Percentiles rank a stretch among this genome's conserved stretches.
phyloP scores from a whole-genome alignment of 2,329 filamentous ascomycete genomes.

The Stachybotrys chartarum region DNA sequence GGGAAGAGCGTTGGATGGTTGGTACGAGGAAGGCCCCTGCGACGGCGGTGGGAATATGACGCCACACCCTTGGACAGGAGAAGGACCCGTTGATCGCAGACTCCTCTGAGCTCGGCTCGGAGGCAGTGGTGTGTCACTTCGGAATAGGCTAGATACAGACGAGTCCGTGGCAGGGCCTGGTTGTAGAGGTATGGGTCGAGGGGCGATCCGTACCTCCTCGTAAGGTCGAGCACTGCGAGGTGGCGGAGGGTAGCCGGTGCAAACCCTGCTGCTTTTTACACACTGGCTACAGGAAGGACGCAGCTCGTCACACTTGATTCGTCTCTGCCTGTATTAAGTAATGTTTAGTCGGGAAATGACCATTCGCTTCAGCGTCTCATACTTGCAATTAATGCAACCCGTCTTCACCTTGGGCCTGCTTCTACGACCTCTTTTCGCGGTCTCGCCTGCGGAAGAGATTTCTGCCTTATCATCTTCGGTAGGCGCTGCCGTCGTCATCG shows the following conservation, averaged over 20 bases:
- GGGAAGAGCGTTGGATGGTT: conserved; percentile 36
- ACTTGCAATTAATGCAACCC: conserved; percentile 63
- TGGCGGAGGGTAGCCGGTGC: conserved; percentile 56
- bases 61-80: background rate
- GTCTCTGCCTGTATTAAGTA: conserved; percentile 37
- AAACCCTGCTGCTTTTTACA: conserved; percentile 48
- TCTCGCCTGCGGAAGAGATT: background rate
- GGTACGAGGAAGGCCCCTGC: conserved; percentile 26
- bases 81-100: conserved; percentile 9
- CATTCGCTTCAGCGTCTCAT: conserved; percentile 22
- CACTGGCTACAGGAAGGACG: conserved; percentile 56
- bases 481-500: background rate
- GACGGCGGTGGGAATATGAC: conserved; percentile 9
- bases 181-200: conserved; percentile 28
- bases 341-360: conserved; percentile 3
- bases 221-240: conserved; percentile 37
- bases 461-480: background rate
- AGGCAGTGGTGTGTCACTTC: conserved; percentile 18
- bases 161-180: background rate
- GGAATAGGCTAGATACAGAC: conserved; percentile 1
- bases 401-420: conserved; percentile 60
- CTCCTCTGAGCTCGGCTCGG: conserved; percentile 17
- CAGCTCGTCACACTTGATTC: conserved; percentile 61
- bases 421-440: conserved; percentile 36
- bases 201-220: conserved; percentile 42